phyloP scores from a whole-genome alignment of 2,329 filamentous ascomycete species.

The Xylariaceae sp. region DNA sequence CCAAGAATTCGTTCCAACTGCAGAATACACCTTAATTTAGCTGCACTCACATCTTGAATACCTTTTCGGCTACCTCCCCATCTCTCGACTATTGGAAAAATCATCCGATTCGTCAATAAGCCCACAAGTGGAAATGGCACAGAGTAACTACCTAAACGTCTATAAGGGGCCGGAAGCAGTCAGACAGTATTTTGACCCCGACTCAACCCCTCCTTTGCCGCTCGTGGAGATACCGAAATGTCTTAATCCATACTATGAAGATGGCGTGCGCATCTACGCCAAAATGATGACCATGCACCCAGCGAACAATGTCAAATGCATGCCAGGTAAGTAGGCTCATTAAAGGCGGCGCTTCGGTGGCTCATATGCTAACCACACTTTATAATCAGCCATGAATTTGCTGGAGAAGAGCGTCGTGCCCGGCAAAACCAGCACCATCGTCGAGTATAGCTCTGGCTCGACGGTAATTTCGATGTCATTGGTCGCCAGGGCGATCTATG shows the following conservation, averaged over 20 bases:
- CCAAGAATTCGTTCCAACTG: too few species aligned
- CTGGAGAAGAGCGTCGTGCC: conserved; percentile 51
- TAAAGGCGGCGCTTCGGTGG: too few species aligned
- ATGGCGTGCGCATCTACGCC: conserved; percentile 68
- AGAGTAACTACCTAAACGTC: conserved; percentile 54
- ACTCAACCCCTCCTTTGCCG: conserved; percentile 62
- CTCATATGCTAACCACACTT: conserved; percentile 8
- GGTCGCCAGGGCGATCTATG: conserved; percentile 58
- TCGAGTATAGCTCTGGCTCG: conserved; percentile 68
- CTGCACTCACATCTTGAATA: background rate
- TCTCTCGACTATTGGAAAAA: background rate
- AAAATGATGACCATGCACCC: conserved; percentile 72
- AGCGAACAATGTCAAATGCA: conserved; percentile 69
- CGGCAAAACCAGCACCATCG: conserved; percentile 56
- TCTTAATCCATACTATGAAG: conserved; percentile 62
- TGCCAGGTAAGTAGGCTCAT: conserved; percentile 55
- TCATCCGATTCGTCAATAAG: background rate
- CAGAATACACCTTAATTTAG: too few species aligned
- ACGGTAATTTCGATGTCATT: conserved; percentile 67
- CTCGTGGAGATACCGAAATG: conserved; percentile 65
- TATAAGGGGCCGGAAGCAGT: conserved; percentile 64
- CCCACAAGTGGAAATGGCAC: conserved; percentile 35
- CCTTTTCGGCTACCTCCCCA: background rate
- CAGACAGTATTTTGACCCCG: conserved; percentile 65
- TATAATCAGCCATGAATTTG: conserved; percentile 57